Evolutionary conservation across 805 yeast species (phyloP), one percentile per base, ranked within the genome.

Genomic region (Torulaspora quercuum): DNA sequence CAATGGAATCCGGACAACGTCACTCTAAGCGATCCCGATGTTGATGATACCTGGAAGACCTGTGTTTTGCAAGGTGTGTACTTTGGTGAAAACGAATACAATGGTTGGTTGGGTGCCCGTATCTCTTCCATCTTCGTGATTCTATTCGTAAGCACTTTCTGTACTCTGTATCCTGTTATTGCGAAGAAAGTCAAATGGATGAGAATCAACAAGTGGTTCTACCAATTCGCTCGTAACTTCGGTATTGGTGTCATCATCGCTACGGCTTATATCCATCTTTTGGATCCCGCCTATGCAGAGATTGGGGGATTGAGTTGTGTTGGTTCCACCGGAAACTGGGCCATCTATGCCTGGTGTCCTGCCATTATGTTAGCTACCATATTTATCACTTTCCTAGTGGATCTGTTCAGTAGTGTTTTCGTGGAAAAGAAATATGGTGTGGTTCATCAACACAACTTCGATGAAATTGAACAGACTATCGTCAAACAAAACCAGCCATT

Each of bases 231-330:
- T 52, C 10, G 49, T 55, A 73, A 68, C 63, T 80, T 80, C 50
- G 90, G 89, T 48, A 71, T 86, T 3, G 90, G 90, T 32, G 89
- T 82, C 30, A 82, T 82, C 49, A 65, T 82, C 3, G 82, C 89
- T 7, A 82, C 89, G 6, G 84, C 87, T 0, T 82, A 79, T 48
- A 72, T 82, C 41, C 89, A 81, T 61, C 58, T 80, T 39, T 63
- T 80, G 49, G 67, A 69, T 37, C 80, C 80, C 3, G 81, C 80
- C 11, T 49, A 50, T 24, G 42, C 33, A 4, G 47, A 39, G 15
- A 52, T 53, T 27, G 57, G 57, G 22, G 53, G 57, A 6, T 14
- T 16, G 19, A 23, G 35, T n/a, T 68, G 72, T 49, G 69, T 68
- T 9, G 72, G 68, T n/a, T 41, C 42, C 53, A 61, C 68, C n/a